Percentiles rank a stretch among this genome's conserved stretches.
These are phyloP conservation scores for Ophiostoma ulmi DNA, from an alignment of 2,329 filamentous ascomycete genomes.

Conservation along the genomic window DNA sequence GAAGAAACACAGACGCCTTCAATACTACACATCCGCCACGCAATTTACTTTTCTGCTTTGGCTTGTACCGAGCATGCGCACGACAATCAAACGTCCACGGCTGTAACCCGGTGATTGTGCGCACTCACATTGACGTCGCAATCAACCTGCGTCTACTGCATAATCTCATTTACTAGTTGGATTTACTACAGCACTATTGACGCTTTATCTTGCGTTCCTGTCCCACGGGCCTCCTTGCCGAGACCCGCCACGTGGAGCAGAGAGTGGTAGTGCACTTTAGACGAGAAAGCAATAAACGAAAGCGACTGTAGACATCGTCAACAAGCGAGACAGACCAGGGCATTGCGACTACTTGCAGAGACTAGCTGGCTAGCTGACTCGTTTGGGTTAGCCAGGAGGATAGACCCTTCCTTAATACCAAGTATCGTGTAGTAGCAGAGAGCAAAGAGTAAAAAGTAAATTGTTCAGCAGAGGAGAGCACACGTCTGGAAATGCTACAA, in stretches of 20 bases:
- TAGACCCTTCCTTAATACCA: neutral
- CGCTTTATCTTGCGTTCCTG: neutral
- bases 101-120: neutral
- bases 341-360: neutral
- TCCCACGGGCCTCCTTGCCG: neutral
- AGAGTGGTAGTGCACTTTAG: neutral
- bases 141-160: neutral
- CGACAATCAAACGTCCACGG: neutral
- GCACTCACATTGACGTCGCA: neutral
- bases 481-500: neutral
- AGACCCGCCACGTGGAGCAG: constrained; percentile 6
- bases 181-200: neutral
- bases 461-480: too few relatives aligned
- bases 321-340: neutral
- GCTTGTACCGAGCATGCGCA: neutral
- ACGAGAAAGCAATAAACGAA: neutral
- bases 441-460: too few relatives aligned
- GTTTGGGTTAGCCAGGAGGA: neutral
- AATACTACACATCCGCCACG: neutral
- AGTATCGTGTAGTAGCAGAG: too few relatives aligned
- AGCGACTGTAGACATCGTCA: neutral
- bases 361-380: neutral
- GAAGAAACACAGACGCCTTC: neutral
- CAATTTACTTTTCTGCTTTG: neutral
- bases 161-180: too few relatives aligned